Evolutionary conservation across 768 basidiomycete genomes (phyloP).

Genomic region (Pulveroboletus sp.): DNA sequence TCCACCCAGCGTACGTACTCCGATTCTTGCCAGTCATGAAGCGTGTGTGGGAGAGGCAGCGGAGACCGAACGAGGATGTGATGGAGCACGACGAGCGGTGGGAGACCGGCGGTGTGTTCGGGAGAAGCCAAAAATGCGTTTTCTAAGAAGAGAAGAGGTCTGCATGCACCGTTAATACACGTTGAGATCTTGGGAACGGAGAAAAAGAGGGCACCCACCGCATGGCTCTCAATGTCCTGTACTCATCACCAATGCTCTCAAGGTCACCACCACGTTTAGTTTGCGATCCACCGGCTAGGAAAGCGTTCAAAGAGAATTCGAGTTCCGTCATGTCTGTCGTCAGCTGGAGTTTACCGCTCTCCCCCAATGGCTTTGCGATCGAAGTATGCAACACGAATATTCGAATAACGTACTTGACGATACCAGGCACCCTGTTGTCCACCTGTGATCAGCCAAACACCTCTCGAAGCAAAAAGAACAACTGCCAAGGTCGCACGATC

Average conservation of each 20-base stretch:
- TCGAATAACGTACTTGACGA: conserved; percentile 76
- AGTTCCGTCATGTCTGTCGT: conserved; percentile 96
- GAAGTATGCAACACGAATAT: conserved; percentile 93
- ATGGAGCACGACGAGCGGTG: conserved; percentile 84
- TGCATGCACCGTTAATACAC: conserved; percentile 26
- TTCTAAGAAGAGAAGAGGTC: conserved; percentile 87
- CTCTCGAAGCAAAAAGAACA: not conserved
- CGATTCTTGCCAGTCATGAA: conserved; percentile 92
- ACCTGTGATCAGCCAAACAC: conserved; percentile 1
- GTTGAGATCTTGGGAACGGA: not conserved
- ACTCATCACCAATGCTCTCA: conserved; percentile 81
- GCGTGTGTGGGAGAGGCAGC: conserved; percentile 76
- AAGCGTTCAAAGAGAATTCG: conserved; percentile 85
- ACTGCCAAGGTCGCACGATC: conserved; percentile 68
- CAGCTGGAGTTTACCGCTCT: conserved; percentile 89
- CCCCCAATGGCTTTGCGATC: conserved; percentile 85
- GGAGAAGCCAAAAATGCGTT: conserved; percentile 63
- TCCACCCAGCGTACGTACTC: conserved; percentile 97
- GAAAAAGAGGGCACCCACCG: conserved; percentile 46
- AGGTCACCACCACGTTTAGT: conserved; percentile 62
- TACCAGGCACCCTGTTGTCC: conserved; percentile 48
- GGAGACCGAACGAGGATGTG: conserved; percentile 89
- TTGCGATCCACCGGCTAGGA: conserved; percentile 56
- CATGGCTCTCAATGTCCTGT: conserved; percentile 79
- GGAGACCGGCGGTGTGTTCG: conserved; percentile 67